Evolutionary conservation across 768 basidiomycete genomes (phyloP).

Genomic region (Galerina marginata): DNA sequence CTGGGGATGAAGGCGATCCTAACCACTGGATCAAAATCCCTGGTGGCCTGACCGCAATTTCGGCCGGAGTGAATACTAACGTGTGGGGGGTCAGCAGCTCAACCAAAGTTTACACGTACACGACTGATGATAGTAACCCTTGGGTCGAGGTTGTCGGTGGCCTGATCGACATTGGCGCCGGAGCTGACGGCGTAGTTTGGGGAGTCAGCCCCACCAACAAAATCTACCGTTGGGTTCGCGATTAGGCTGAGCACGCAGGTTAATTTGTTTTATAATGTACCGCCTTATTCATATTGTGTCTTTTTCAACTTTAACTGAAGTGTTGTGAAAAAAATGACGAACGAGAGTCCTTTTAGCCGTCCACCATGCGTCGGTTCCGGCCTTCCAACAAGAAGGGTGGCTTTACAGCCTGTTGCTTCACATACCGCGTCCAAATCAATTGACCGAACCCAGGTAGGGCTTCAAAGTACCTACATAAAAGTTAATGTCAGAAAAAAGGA

Average conservation of each 20-base stretch:
- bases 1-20: conserved; percentile 15
- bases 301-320: too few relatives aligned
- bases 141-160: conserved; percentile 10
- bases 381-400: neutral
- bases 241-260: neutral
- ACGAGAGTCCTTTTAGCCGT: neutral
- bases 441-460: neutral
- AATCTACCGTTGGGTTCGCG: conserved; percentile 14
- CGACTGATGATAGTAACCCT: conserved; percentile 9
- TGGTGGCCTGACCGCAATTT: conserved; percentile 10
- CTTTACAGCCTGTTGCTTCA: neutral
- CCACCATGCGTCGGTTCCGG: neutral
- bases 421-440: neutral
- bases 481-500: neutral
- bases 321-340: too few relatives aligned
- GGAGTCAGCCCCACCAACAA: conserved; percentile 6
- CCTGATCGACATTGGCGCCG: conserved; percentile 12
- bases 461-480: conserved; percentile 10
- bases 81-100: conserved; percentile 15
- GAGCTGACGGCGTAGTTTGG: conserved; percentile 13
- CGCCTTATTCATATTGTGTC: too few relatives aligned
- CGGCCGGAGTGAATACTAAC: conserved; percentile 10
- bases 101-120: conserved; percentile 7
- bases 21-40: conserved; percentile 13
- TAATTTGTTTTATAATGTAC: too few relatives aligned